Percentiles rank a stretch among this genome's conserved stretches.
phyloP scores from a whole-genome alignment of 306 rosid species.

The Luffa aegyptiaca region DNA sequence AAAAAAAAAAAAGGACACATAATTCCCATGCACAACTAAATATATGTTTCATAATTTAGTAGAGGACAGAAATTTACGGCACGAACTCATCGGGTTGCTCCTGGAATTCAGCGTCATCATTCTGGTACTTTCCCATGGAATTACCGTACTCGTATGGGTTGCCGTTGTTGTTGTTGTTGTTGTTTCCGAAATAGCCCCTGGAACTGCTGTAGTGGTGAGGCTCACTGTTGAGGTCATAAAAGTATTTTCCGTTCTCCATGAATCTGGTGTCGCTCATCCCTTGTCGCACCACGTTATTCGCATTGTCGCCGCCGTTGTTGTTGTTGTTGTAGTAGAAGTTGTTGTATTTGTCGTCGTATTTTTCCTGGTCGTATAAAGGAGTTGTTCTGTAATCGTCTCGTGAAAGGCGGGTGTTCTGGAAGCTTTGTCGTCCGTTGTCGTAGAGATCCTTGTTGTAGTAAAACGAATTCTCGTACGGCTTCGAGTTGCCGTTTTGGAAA shows the following conservation, averaged over 20 bases:
- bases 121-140: slow-evolving; percentile 49
- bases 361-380: slow-evolving; percentile 19
- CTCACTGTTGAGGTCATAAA: slow-evolving; percentile 21
- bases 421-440: not conserved
- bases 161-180: slow-evolving; percentile 39
- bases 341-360: slow-evolving; percentile 8
- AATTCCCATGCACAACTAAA: not conserved
- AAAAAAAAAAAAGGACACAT: not conserved
- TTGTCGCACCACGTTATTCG: slow-evolving; percentile 31
- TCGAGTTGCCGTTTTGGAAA: slow-evolving; percentile 14
- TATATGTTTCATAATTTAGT: not conserved
- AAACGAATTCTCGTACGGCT: slow-evolving; percentile 4
- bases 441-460: slow-evolving; percentile 14
- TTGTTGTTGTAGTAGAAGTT: not conserved
- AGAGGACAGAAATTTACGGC: slow-evolving; percentile 32
- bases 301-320: slow-evolving; percentile 17
- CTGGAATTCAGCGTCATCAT: slow-evolving; percentile 37
- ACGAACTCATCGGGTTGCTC: slow-evolving; percentile 31
- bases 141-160: slow-evolving; percentile 26
- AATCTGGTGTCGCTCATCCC: slow-evolving; percentile 95
- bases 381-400: slow-evolving; percentile 29
- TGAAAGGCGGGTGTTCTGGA: slow-evolving; percentile 14
- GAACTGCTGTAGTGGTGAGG: slow-evolving; percentile 28
- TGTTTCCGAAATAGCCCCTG: slow-evolving; percentile 21
- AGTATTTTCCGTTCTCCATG: slow-evolving; percentile 61